Base-by-base conservation (phyloP, 768 basidiomycete genomes). In the Clavulina sp. region DNA sequence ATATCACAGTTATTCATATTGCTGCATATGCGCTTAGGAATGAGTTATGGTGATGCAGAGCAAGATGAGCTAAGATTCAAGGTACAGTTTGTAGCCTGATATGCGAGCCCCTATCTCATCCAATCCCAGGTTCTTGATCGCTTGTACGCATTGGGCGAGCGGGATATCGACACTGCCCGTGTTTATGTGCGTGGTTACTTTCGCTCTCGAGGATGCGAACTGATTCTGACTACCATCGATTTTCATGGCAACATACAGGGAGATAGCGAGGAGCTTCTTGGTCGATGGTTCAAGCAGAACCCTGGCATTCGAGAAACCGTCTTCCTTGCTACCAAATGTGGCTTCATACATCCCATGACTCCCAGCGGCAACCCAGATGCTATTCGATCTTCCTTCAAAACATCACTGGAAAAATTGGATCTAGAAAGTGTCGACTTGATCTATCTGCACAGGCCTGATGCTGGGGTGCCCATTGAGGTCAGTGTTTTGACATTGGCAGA, bases 301-400 rank as follows among this genome's bases (percentile, higher is more conserved):
- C n/a, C 71, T 6, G 75, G 74, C 5, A 74, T 73, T 49, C 65
- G 74, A 23, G 56, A 65, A n/a, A 65, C 73, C 9, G 73, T 76
- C 19, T 81, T 80, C 63, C 67, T 81, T 19, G 76, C 77, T 2
- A 78, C 77, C 19, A 81, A 81, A 60, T 74, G 72, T 43, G 73
- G 73, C 34, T 28, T 48, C 52, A 31, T 38, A 49, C 49, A 50
- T 2, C 13, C 9, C 24, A 19, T 5, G 18, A 13, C 16, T 51
- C 40, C 34, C 13, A 19, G 18, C 48, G 58, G 56, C 44, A 29
- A 49, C 16, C 58, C 58, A 13, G 58, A 51, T 21, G 57, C 51
- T 29, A 48, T 51, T 49, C 43, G 51, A 29, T 24, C 46, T 38
- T 48, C 54, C 5, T 51, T 46, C 36, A 55, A 28, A 34, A 44